A percentile compares a stretch with the other conserved stretches of the same genome.
These are phyloP conservation scores for Vitis rupestris DNA, from an alignment of 164 flowering plant species.

Conservation along the genomic window DNA sequence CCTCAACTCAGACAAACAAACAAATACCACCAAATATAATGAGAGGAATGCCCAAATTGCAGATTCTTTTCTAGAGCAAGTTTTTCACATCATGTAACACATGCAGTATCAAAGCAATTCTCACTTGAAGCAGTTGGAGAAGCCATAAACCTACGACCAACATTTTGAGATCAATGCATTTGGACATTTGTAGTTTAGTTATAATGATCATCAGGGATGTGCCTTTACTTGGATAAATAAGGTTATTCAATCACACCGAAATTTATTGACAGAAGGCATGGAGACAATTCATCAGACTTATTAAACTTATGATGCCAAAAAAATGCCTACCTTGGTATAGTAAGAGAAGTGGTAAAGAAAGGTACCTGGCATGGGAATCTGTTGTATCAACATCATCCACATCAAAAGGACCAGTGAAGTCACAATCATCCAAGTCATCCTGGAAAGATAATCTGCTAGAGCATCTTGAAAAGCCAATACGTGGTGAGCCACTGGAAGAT, in stretches of 20 bases:
- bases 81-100: background rate
- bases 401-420: constrained; percentile 84
- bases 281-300: constrained; percentile 13
- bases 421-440: constrained; percentile 81
- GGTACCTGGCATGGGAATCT: constrained; percentile 60
- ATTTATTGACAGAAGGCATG: background rate
- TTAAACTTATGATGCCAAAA: background rate
- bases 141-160: background rate
- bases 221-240: constrained; percentile 10
- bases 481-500: constrained; percentile 80
- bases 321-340: background rate
- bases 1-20: background rate
- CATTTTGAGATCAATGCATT: background rate
- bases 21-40: background rate
- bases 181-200: background rate
- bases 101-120: background rate
- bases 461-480: constrained; percentile 84
- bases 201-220: background rate
- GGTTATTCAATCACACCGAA: background rate
- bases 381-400: constrained; percentile 83
- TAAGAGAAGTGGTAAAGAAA: background rate
- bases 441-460: constrained; percentile 88
- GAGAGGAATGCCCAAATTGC: background rate
- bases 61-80: background rate
- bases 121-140: background rate